phyloP scores from a whole-genome alignment of 805 yeast species.

The Wickerhamomyces rabaulensis region DNA sequence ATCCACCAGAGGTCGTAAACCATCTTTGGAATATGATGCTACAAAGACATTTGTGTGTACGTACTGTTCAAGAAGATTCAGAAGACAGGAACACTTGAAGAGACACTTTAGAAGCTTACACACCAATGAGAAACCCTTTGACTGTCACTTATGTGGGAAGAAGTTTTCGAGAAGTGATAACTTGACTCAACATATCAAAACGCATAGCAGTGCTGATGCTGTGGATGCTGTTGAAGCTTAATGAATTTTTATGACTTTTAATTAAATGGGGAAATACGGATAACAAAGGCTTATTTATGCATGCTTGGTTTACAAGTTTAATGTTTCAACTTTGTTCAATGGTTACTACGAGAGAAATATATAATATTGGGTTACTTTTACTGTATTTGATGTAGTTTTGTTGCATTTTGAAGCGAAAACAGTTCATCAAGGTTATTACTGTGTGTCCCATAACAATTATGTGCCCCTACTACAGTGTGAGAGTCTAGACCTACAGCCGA shows the following conservation, averaged over 20 bases:
- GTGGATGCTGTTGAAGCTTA: not conserved
- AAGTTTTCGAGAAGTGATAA: slow-evolving; percentile 66
- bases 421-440: not conserved
- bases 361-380: not conserved
- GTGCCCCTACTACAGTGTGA: not conserved
- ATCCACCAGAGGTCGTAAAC: slow-evolving; percentile 61
- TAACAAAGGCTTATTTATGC: not conserved
- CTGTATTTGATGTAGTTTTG: too few relatives aligned
- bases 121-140: slow-evolving; percentile 66
- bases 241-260: not conserved
- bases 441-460: not conserved
- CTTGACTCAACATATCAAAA: slow-evolving; percentile 59
- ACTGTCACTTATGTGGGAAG: slow-evolving; percentile 55
- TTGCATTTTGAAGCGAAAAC: too few relatives aligned
- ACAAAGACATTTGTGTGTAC: slow-evolving; percentile 58
- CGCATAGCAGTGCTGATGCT: slow-evolving; percentile 30
- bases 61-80: slow-evolving; percentile 59
- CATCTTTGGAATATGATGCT: slow-evolving; percentile 50
- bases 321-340: not conserved
- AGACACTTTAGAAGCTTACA: slow-evolving; percentile 72
- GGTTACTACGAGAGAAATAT: not conserved
- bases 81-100: slow-evolving; percentile 73
- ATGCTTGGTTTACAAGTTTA: too few relatives aligned
- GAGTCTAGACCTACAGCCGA: too few relatives aligned
- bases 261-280: not conserved